Conservation (phyloP, 2,329 filamentous ascomycete species). For the Exserohilum rostratum region DNA sequence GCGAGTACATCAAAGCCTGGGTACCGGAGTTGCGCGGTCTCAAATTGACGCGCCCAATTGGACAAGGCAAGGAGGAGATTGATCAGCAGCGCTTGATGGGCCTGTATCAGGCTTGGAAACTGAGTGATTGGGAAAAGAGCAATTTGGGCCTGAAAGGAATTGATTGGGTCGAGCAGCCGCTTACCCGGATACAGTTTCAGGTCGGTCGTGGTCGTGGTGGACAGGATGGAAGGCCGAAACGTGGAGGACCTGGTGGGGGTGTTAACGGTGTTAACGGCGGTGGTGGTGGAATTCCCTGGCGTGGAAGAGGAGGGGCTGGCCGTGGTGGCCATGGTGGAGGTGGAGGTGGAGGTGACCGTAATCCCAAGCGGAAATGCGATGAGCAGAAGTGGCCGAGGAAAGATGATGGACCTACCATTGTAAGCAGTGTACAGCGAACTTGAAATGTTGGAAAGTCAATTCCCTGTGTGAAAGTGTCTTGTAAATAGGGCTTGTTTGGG, state of each 20-base stretch:
- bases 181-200: conserved; percentile 44
- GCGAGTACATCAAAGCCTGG: conserved; percentile 75
- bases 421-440: conserved; percentile 14
- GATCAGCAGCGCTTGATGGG: conserved; percentile 56
- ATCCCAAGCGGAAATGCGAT: conserved; percentile 14
- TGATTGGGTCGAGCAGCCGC: conserved; percentile 70
- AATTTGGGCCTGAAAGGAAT: conserved; percentile 62
- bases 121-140: conserved; percentile 64
- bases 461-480: no score
- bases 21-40: conserved; percentile 69
- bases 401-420: conserved; percentile 22
- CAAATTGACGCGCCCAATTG: conserved; percentile 33
- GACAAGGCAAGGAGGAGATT: conserved; percentile 33
- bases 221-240: conserved; percentile 16
- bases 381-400: conserved; percentile 13
- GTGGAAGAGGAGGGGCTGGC: conserved; percentile 14
- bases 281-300: conserved; percentile 13
- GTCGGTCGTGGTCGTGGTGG: conserved; percentile 39
- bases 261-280: conserved; percentile 2
- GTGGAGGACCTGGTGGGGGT: conserved; percentile 15
- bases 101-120: conserved; percentile 74
- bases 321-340: conserved; percentile 7
- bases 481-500: no score
- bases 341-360: conserved; percentile 9
- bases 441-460: not conserved